Conservation (phyloP, 1,139 yeast species). For the Sugiyamaella neomexicana region DNA sequence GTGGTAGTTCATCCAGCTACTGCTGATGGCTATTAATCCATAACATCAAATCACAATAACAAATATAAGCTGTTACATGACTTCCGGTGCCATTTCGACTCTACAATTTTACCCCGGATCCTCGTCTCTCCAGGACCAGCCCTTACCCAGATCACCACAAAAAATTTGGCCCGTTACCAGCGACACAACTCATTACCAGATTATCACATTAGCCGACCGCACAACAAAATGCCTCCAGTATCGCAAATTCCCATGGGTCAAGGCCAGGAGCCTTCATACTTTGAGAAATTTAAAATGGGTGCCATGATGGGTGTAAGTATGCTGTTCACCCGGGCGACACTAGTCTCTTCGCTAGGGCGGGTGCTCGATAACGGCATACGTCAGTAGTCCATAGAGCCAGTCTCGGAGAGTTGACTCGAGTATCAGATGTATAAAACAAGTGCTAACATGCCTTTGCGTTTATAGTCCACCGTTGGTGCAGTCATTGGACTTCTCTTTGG, state of each 20-base stretch:
- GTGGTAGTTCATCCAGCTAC: no score
- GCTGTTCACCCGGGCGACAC: background rate
- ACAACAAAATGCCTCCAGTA: conserved; percentile 75
- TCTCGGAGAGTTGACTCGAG: no score
- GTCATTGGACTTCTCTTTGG: conserved; percentile 95
- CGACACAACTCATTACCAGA: background rate
- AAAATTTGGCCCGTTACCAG: background rate
- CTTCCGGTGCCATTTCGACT: no score
- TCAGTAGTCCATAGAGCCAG: no score
- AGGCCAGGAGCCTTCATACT: conserved; percentile 77
- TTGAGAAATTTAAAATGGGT: conserved; percentile 98
- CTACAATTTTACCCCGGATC: no score
- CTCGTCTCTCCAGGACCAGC: background rate
- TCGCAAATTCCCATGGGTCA: conserved; percentile 69
- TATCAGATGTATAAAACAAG: background rate
- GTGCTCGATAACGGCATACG: no score
- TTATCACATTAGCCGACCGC: background rate
- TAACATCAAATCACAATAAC: no score
- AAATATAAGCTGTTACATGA: no score
- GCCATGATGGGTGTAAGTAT: conserved; percentile 79
- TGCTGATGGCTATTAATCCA: no score
- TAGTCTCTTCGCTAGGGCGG: no score
- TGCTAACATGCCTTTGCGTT: background rate
- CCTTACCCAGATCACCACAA: background rate
- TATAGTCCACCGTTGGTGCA: conserved; percentile 79